Conservation (phyloP, 1,139 yeast genomes). For the Debaryomyces nepalensis region DNA sequence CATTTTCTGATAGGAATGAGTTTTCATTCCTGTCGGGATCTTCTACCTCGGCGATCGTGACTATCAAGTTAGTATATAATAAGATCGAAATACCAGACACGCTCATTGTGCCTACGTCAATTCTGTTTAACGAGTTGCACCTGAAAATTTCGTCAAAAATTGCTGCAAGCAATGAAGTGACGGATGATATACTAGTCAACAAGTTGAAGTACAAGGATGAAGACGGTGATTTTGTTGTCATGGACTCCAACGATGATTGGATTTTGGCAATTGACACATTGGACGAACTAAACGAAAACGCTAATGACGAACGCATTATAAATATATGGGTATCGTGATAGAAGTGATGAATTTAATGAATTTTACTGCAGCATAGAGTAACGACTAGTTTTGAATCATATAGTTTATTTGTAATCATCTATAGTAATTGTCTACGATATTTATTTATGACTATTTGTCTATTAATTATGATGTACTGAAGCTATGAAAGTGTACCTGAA, state of each 20-base stretch:
- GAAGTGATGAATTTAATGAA: slow-evolving; percentile 4
- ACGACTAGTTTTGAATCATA: no score
- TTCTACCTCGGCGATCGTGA: slow-evolving; percentile 21
- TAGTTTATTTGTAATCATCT: no score
- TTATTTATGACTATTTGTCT: no score
- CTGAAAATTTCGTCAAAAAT: slow-evolving; percentile 44
- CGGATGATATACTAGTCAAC: slow-evolving; percentile 43
- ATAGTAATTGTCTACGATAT: no score
- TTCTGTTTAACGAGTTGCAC: slow-evolving; percentile 52
- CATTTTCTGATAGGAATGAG: slow-evolving; percentile 7
- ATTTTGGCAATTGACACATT: slow-evolving; percentile 57
- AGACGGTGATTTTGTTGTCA: slow-evolving; percentile 90
- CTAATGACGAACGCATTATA: slow-evolving; percentile 38
- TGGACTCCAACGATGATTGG: slow-evolving; percentile 84
- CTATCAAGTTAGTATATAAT: slow-evolving; percentile 58
- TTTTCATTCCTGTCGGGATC: slow-evolving; percentile 8
- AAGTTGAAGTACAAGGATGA: slow-evolving; percentile 88
- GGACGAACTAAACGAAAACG: slow-evolving; percentile 38
- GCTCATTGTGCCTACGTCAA: slow-evolving; percentile 47
- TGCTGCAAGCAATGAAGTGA: slow-evolving; percentile 34
- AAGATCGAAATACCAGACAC: slow-evolving; percentile 39
- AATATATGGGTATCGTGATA: slow-evolving; percentile 47
- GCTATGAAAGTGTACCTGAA: no score
- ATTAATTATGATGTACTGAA: no score
- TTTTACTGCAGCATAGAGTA: no score